Percentiles rank a stretch among this genome's conserved stretches.
These are phyloP conservation scores for Clavaria fumosa DNA, from an alignment of 768 basidiomycete species.

Conservation along the genomic window DNA sequence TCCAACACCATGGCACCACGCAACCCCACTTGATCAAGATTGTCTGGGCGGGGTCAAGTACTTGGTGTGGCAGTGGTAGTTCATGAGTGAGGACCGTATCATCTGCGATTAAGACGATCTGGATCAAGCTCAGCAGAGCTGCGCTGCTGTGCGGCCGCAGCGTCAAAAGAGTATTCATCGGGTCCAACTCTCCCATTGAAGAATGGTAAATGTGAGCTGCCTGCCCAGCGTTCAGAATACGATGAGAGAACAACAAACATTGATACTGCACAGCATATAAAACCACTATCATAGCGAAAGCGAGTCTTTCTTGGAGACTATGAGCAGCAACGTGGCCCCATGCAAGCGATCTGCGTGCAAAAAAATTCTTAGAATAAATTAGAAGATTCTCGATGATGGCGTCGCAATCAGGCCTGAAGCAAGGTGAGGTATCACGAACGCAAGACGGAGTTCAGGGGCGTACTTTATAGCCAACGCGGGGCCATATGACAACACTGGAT, in stretches of 20 bases:
- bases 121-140: constrained; percentile 30
- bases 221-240: too few relatives aligned
- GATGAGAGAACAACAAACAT: too few relatives aligned
- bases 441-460: too few relatives aligned
- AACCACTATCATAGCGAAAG: constrained; percentile 26
- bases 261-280: constrained; percentile 30
- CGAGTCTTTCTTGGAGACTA: constrained; percentile 18
- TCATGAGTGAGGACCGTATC: too few relatives aligned
- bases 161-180: too few relatives aligned
- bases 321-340: constrained; percentile 10
- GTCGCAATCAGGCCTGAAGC: too few relatives aligned
- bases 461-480: constrained; percentile 16
- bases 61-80: too few relatives aligned
- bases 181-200: too few relatives aligned
- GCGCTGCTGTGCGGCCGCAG: constrained; percentile 34
- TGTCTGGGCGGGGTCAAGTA: constrained; percentile 27
- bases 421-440: too few relatives aligned
- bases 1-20: constrained; percentile 51
- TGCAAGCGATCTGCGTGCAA: constrained; percentile 8
- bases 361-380: constrained; percentile 10
- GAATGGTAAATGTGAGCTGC: too few relatives aligned
- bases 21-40: constrained; percentile 46
- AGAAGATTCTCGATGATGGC: too few relatives aligned
- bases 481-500: constrained; percentile 38
- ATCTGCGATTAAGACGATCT: too few relatives aligned